Base-by-base conservation (phyloP, 106 monocot genomes). In the Cymbidium sinense region DNA sequence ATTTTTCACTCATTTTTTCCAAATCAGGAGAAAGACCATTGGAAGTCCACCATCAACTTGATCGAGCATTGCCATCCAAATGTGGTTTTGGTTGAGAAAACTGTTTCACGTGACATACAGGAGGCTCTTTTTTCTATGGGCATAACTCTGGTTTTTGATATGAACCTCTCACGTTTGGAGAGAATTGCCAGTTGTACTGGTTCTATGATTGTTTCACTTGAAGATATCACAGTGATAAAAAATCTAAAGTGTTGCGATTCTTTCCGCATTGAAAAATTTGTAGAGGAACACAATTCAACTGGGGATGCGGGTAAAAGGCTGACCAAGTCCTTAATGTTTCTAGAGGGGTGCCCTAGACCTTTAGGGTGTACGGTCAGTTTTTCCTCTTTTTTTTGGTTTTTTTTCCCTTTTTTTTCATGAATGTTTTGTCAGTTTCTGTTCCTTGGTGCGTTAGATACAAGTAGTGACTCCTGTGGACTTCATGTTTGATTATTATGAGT, bases 11-110 rank as follows among this genome's bases (percentile, higher is more conserved):
- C 80, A 39, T 82, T 78, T 19, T 64, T 43, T 70, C 77, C 28
- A 67, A 72, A 39, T 73, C 75, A 95, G 99, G 95, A 99, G 77
- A 85, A 83, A 23, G 89, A 85, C 77, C 82, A 83, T 82, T 69
- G 86, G 41, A 95, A 89, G 70, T 76, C 78, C 28, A 78, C 93
- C 15, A 74, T 72, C 70, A 87, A 87, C 44, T 87, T 92, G 85
- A 86, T 95, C 21, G 89, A 93, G 8, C 73, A 74, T 67, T 99
- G 87, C 75, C 78, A 87, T 62, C 92, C 95, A 44, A 87, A 99
- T 83, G 86, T 99, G 33, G 89, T 99, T 79, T 80, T 99, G 76
- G 99, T 99, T 62, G 95, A 99, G 83, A 95, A 95, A 85, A 86
- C 87, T 33, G 90, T 85, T 84, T 89, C 99, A 23, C 86, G 95